Percentiles rank a stretch among this genome's conserved stretches.
Evolutionary conservation across 2,329 filamentous ascomycete genomes (phyloP).

Genomic region (Aspergillus vadensis): DNA sequence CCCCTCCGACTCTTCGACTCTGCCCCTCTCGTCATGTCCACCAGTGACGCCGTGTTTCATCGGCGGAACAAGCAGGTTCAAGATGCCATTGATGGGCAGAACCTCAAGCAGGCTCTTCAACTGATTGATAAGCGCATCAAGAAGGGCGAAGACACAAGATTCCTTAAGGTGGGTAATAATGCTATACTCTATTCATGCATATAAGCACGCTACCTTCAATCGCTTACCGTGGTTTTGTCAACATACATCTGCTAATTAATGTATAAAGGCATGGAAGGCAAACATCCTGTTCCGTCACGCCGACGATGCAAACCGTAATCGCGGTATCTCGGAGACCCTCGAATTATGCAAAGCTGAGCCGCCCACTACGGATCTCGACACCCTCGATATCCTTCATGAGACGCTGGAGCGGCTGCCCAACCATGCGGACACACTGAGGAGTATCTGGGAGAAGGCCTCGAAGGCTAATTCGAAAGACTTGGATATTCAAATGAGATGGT

Average conservation of each 20-base stretch:
- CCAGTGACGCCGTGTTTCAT: slow-evolving; percentile 43
- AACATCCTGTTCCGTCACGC: slow-evolving; percentile 44
- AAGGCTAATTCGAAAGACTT: slow-evolving; percentile 47
- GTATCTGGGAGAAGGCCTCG: slow-evolving; percentile 51
- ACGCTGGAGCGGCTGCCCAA: slow-evolving; percentile 41
- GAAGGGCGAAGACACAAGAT: slow-evolving; percentile 53
- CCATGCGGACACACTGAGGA: slow-evolving; percentile 37
- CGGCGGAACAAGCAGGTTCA: slow-evolving; percentile 53
- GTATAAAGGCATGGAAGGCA: slow-evolving; percentile 46
- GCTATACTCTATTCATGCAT: not conserved
- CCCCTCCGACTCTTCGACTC: not conserved
- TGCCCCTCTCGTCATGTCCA: slow-evolving; percentile 23
- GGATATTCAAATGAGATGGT: slow-evolving; percentile 50
- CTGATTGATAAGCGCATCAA: slow-evolving; percentile 56
- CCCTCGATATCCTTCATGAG: slow-evolving; percentile 46
- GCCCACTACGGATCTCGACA: slow-evolving; percentile 48
- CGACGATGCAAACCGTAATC: slow-evolving; percentile 45
- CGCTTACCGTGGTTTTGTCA: not conserved
- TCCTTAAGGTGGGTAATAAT: slow-evolving; percentile 39
- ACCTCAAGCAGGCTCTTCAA: slow-evolving; percentile 53
- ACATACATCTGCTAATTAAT: slow-evolving; percentile 12
- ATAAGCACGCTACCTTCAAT: not conserved
- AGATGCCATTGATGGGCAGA: slow-evolving; percentile 51
- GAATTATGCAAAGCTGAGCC: slow-evolving; percentile 46
- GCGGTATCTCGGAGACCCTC: slow-evolving; percentile 47